Base-by-base conservation (phyloP, 2,329 filamentous ascomycete species). In the Simplicillium aogashimaense region DNA sequence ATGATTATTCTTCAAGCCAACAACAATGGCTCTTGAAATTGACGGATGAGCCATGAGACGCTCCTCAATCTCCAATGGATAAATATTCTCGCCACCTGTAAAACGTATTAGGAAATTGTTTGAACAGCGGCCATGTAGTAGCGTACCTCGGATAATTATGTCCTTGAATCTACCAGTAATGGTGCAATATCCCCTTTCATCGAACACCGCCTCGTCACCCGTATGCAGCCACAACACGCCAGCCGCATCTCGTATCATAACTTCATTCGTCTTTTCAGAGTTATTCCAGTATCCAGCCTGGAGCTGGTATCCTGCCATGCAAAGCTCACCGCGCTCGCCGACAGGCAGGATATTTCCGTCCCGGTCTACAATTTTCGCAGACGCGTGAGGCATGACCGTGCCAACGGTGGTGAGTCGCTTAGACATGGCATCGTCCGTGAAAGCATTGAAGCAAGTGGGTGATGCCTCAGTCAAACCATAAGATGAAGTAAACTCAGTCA, bases 91-190 rank as follows among this genome's bases (percentile, higher is more conserved):
- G 36, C 82, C 82, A 40, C 81, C 20, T 25, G 20, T 25, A 6
- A n/a, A n/a, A 25, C 20, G 5, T 25, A 9, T 25, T 25, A 25
- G 20, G n/a, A n/a, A n/a, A n/a, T n/a, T 25, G 20, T 9, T 25
- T 25, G 5, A 6, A 5, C 20, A 25, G 9, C 20, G 9, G 20
- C 9, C 9, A 9, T 25, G 20, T 6, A 25, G 20, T 25, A 36
- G 41, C 63, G 39, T 50, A 69, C 78, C 83, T 50, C 83, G 67
- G 44, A 87, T 87, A 43, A 87, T 86, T 29, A 87, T 86, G 43
- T 88, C 83, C 62, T 87, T 87, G 61, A 86, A 85, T 15, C 83
- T 67, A 1, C 83, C 83, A 0, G 83, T 87, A 48, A 88, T 86
- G 7, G 67, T 70, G 48, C 81, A 86, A 53, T 84, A 85, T 0